Evolutionary conservation across 495 filamentous ascomycete genomes (phyloP), one percentile per base, ranked within the genome.

Genomic region (Recurvomyces mirabilis): DNA sequence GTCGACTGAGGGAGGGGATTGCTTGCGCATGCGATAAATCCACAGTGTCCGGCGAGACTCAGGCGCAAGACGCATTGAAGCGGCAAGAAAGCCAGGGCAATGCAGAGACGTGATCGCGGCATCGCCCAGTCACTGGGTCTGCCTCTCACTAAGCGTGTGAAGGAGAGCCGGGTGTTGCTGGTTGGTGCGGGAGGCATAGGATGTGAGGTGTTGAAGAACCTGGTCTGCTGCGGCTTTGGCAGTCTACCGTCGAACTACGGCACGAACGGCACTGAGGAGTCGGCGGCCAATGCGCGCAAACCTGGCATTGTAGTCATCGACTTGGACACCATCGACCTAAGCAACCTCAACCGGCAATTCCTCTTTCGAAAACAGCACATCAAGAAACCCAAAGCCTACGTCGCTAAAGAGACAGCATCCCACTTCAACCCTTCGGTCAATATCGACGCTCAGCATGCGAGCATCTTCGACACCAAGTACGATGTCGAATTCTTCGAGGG

Each of bases 331-430:
- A 96, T 99, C 60, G 91, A 99, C 55, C 69, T 99, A 4, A 93
- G 85, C 67, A 99, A 99, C 56, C 72, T 99, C 36, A 99, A 99
- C 56, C 85, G 91, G 14, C 91, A 99, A 59, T 99, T 99, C 55
- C 79, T 99, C 37, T 99, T 99, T 65, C 76, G 88, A 33, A 82
- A 89, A 55, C 87, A 96, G 57, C 91, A 99, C 57, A 95, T 99
- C 64, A 94, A 94, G 60, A 94, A 94, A 58, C 75, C 91, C 5
- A 99, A 99, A 59, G 89, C 91, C 47, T 66, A 94, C 65, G 91
- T 98, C 38, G 91, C 91, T 21, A 96, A 89, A 60, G 91, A 95
- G 49, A 84, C 82, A 14, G 91, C 91, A 31, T 75, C 78, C 33
- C 84, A 75, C 51, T 99, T 96, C 68, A 94, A 94, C 58, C 86